phyloP scores from a whole-genome alignment of 768 basidiomycete species.

The Tulasnella sp. region DNA sequence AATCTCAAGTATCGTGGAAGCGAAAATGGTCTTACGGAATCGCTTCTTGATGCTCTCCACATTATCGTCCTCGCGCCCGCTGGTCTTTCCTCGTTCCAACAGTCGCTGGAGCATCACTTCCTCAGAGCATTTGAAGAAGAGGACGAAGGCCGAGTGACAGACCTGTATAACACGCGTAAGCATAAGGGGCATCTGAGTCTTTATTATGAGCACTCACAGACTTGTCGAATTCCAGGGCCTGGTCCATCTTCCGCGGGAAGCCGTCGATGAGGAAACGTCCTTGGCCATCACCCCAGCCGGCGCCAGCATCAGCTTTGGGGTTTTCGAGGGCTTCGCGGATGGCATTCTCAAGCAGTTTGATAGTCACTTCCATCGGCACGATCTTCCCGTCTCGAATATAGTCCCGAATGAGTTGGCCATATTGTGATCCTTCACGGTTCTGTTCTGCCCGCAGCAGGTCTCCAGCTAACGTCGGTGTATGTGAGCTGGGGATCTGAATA shows the following conservation, averaged over 20 bases:
- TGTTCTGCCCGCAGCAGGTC: slow-evolving; percentile 96
- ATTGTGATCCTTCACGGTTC: slow-evolving; percentile 70
- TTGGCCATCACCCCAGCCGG: slow-evolving; percentile 58
- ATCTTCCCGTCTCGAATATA: slow-evolving; percentile 89
- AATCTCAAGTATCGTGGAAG: neutral
- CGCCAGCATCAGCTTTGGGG: slow-evolving; percentile 31
- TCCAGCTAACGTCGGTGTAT: slow-evolving; percentile 53
- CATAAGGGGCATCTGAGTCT: neutral
- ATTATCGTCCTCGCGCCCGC: slow-evolving; percentile 94
- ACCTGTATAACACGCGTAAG: slow-evolving; percentile 43
- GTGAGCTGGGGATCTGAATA: neutral
- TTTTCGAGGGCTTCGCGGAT: slow-evolving; percentile 55
- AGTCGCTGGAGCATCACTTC: slow-evolving; percentile 80
- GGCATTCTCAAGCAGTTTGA: slow-evolving; percentile 90
- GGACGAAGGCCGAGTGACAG: slow-evolving; percentile 66
- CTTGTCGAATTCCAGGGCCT: slow-evolving; percentile 84
- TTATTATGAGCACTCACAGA: slow-evolving; percentile 42
- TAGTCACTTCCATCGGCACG: slow-evolving; percentile 94
- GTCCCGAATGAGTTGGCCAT: slow-evolving; percentile 74
- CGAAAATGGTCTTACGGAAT: slow-evolving; percentile 52
- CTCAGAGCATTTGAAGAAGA: slow-evolving; percentile 84
- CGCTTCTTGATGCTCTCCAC: slow-evolving; percentile 90
- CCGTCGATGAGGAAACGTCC: slow-evolving; percentile 95
- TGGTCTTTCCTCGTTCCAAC: slow-evolving; percentile 84
- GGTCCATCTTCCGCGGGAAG: slow-evolving; percentile 98